phyloP scores from a whole-genome alignment of 2,329 filamentous ascomycete species.

The Dactylella cylindrospora region DNA sequence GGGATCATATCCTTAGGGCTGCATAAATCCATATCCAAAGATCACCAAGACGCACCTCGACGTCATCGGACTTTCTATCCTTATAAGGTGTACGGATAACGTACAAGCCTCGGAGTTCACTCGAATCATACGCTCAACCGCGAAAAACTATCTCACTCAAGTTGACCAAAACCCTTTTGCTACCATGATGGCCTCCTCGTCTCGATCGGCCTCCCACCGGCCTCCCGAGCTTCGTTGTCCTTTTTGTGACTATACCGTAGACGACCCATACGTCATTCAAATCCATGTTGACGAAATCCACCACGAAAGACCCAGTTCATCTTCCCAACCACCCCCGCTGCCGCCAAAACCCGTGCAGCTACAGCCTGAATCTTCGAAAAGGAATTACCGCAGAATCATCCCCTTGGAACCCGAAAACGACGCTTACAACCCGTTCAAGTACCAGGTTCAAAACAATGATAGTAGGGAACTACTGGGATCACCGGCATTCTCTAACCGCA shows the following conservation, averaged over 20 bases:
- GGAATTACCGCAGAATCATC: background rate
- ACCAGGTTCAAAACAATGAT: constrained; percentile 32
- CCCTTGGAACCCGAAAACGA: constrained; percentile 5
- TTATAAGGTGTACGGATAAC: no score
- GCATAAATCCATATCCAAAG: no score
- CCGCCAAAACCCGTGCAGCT: constrained; percentile 8
- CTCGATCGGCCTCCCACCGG: background rate
- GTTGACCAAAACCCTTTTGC: no score
- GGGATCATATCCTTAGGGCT: no score
- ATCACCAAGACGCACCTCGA: no score
- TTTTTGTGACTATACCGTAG: constrained; percentile 23
- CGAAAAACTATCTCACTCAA: no score
- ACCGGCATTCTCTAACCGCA: background rate
- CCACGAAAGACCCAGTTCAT: constrained; percentile 11
- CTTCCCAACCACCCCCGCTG: constrained; percentile 14
- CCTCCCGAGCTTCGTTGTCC: constrained; percentile 26
- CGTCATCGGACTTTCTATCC: no score
- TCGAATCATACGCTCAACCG: no score
- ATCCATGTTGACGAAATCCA: constrained; percentile 32
- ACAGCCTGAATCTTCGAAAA: background rate
- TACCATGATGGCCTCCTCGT: constrained; percentile 33
- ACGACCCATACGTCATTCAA: constrained; percentile 28
- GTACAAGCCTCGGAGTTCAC: no score
- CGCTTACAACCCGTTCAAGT: constrained; percentile 30
- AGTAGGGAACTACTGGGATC: constrained; percentile 28